Conservation (phyloP, 2,329 filamentous ascomycete species). For the Claviceps sp. region DNA sequence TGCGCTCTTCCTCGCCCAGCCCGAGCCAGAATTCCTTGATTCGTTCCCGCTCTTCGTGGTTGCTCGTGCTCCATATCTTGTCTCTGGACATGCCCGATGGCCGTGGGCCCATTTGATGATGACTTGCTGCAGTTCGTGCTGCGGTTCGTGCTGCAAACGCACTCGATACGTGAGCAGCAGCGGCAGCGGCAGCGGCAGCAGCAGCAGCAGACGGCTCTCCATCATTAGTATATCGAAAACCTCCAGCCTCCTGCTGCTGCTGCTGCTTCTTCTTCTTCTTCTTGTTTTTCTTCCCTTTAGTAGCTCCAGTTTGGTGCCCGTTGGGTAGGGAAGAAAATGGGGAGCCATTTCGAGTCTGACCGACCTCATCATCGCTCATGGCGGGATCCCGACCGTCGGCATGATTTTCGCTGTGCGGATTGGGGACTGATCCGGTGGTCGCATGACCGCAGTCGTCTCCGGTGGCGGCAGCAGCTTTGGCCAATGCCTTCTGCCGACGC, state of each 20-base stretch:
- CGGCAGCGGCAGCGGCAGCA: no score
- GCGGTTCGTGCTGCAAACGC: slow-evolving; percentile 5
- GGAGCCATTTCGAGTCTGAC: slow-evolving; percentile 24
- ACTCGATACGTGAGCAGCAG: not conserved
- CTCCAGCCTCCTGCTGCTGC: slow-evolving; percentile 11
- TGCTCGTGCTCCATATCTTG: slow-evolving; percentile 96
- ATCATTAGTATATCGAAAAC: slow-evolving; percentile 11
- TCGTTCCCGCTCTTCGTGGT: slow-evolving; percentile 84
- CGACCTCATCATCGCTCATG: slow-evolving; percentile 39
- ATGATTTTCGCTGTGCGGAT: slow-evolving; percentile 11
- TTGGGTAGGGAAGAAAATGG: slow-evolving; percentile 16
- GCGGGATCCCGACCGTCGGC: slow-evolving; percentile 35
- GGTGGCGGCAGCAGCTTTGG: slow-evolving; percentile 44
- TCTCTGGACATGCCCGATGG: slow-evolving; percentile 49
- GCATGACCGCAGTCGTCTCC: slow-evolving; percentile 26
- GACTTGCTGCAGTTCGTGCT: slow-evolving; percentile 15
- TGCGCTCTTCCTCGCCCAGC: slow-evolving; percentile 84
- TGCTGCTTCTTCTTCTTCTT: slow-evolving; percentile 44
- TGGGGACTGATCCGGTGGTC: slow-evolving; percentile 18
- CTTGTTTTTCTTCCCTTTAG: slow-evolving; percentile 38
- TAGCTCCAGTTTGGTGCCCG: slow-evolving; percentile 14
- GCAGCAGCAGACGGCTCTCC: not conserved
- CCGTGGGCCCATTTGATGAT: slow-evolving; percentile 9
- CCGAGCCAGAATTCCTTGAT: slow-evolving; percentile 99
- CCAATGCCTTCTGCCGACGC: slow-evolving; percentile 73